A percentile compares a stretch with the other conserved stretches of the same genome.
Conservation (phyloP, 371 early-diverging fungal species). For the Hamiltosporidium tvaerminnensis region DNA sequence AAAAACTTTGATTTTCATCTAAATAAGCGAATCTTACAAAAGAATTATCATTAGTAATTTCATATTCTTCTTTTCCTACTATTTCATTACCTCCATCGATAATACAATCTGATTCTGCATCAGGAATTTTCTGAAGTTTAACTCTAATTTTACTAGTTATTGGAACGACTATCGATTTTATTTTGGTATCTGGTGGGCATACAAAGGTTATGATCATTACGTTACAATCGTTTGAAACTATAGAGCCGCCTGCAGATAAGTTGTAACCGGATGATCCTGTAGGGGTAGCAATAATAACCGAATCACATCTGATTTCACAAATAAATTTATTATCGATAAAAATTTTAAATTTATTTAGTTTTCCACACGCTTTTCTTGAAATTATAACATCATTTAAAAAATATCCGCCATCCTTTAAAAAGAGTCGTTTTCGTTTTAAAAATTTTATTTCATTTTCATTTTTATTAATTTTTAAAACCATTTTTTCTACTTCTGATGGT, state of each 20-base stretch:
- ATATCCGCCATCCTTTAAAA: slow-evolving; percentile 12
- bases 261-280: slow-evolving; percentile 45
- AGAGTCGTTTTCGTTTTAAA: slow-evolving; percentile 21
- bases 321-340: slow-evolving; percentile 14
- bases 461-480: not conserved
- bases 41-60: too few relatives aligned
- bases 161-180: too few relatives aligned
- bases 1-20: too few relatives aligned
- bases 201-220: slow-evolving; percentile 4
- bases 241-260: slow-evolving; percentile 37
- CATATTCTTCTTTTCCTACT: too few relatives aligned
- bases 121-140: too few relatives aligned
- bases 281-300: slow-evolving; percentile 29
- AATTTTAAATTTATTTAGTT: slow-evolving; percentile 20
- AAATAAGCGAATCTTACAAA: too few relatives aligned
- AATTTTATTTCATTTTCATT: not conserved
- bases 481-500: not conserved
- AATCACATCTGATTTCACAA: slow-evolving; percentile 26
- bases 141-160: too few relatives aligned
- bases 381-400: slow-evolving; percentile 38
- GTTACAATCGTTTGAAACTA: slow-evolving; percentile 9
- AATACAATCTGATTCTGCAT: too few relatives aligned
- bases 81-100: too few relatives aligned
- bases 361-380: slow-evolving; percentile 14
- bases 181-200: too few relatives aligned